These are phyloP conservation scores for Xylariaceae sp. DNA, from an alignment of 2,329 filamentous ascomycete genomes.

Conservation along the genomic window DNA sequence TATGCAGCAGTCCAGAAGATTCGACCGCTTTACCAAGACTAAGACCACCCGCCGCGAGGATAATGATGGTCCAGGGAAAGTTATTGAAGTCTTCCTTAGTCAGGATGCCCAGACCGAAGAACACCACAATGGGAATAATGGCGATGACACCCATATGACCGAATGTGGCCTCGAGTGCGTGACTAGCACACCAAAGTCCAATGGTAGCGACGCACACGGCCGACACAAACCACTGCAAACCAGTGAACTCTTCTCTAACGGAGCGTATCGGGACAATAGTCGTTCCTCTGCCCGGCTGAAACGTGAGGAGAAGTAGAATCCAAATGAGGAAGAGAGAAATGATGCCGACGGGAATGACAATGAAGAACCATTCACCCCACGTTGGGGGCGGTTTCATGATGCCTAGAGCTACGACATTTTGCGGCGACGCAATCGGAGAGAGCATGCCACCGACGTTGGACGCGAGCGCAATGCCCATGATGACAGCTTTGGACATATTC, in stretches of 20 bases:
- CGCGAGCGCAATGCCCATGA: constrained; percentile 89
- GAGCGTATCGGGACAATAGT: constrained; percentile 88
- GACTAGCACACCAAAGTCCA: constrained; percentile 83
- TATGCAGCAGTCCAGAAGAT: constrained; percentile 85
- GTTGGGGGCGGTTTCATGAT: constrained; percentile 91
- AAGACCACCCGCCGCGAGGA: constrained; percentile 88
- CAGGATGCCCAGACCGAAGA: constrained; percentile 93
- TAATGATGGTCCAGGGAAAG: constrained; percentile 99
- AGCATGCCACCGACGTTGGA: constrained; percentile 96
- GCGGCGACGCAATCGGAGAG: constrained; percentile 92
- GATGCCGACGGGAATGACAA: constrained; percentile 87
- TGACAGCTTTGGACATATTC: constrained; percentile 89
- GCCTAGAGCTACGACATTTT: constrained; percentile 93
- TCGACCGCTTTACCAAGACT: constrained; percentile 92
- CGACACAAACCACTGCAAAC: constrained; percentile 89
- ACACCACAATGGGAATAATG: constrained; percentile 90
- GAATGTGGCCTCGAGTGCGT: constrained; percentile 81
- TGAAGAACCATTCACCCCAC: constrained; percentile 97
- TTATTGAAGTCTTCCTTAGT: constrained; percentile 99
- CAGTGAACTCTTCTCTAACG: constrained; percentile 82
- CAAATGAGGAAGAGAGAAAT: constrained; percentile 86
- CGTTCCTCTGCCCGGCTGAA: constrained; percentile 79
- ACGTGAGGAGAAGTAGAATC: constrained; percentile 78
- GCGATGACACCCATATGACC: constrained; percentile 98
- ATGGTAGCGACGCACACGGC: constrained; percentile 82